Base-by-base conservation (phyloP, 2,329 filamentous ascomycete species). In the Exophiala lecanii-corni region DNA sequence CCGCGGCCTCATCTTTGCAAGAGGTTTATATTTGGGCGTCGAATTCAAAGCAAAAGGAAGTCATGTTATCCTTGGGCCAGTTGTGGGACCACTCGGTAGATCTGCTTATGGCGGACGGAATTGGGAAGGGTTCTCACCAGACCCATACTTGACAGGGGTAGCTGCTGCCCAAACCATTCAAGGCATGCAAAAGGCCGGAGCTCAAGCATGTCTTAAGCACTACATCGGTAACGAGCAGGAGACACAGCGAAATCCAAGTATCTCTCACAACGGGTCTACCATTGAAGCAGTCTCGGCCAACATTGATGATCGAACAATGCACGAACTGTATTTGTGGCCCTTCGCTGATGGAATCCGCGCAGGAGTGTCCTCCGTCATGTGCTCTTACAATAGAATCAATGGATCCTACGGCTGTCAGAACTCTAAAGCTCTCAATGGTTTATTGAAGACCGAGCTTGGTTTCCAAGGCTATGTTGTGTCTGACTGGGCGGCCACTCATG, bases 281-380 rank as follows among this genome's bases (percentile, higher is more conserved):
- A 55, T 57, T 33, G 49, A 55, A 31, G 50, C 62, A 9, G 62
- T 65, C 45, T 69, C 57, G 15, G 74, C 75, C 32, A 83, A 82
- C 55, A 69, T 85, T 13, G 82, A 86, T 46, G 85, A 89, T 61
- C 78, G 83, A 49, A 82, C 84, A 1, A 68, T 88, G 59, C 84
- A 88, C 56, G 85, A 89, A 61, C 63, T 87, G 4, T 89, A 88
- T 58, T 68, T 82, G 18, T 89, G 85, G 85, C 85, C 85, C 0
- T 89, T 89, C 57, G 82, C 76, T 18, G 83, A 89, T 57, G 81
- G 81, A 1, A 76, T 87, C 40, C 72, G 72, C 42, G 82, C 82
- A 6, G 82, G 82, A 9, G 81, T 84, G 2, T 59, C 66, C 9
- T 65, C 65, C 2, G 57, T 73, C 10, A 74, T 74, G 71, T 73